Evolutionary conservation across 495 filamentous ascomycete genomes (phyloP), one percentile per base, ranked within the genome.

Genomic region (Hypomontagnella monticulosa): DNA sequence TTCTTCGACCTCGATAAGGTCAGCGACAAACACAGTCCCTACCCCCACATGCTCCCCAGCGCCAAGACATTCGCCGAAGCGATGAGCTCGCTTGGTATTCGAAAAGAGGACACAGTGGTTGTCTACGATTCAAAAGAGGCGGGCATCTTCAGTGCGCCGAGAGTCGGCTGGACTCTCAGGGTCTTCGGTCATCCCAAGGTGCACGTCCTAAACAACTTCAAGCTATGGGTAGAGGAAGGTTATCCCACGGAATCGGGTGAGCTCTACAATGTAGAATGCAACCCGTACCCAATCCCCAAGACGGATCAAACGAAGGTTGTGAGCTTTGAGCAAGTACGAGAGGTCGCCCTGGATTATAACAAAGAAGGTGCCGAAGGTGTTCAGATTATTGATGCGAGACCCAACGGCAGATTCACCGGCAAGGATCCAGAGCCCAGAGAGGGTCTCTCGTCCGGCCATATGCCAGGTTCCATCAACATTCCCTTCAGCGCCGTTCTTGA

Each of bases 1-100:
- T 99, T 98, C 85, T 99, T 99, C 75, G 92, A 98, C 76, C 82
- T 99, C 18, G 96, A 99, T 76, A 90, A 83, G 30, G 83, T 97
- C 69, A 93, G 93, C 63, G 96, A 98, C 73, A 85, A 86, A 68
- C 84, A 86, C 65, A 96, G 91, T 33, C 89, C 91, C 5, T 99
- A 97, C 73, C 94, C 95, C 10, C 95, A 99, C 75, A 99, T 99
- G 95, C 89, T 99, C 5, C 96, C 96, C 3, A 89, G 83, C 15
- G 80, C 89, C 12, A 85, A 89, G 63, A 81, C 84, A 30, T 98
- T 98, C 74, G 89, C 93, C 40, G 82, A 88, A 58, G 92, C 93
- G 8, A 97, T 99, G 96, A 85, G 88, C 61, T 82, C 87, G 40
- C 78, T 99, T 14, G 95, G 95, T 4, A 95, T 99, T 55, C 86